Evolutionary conservation across 352 stramenopile genomes (phyloP).

Genomic region (Pythium apleroticum): DNA sequence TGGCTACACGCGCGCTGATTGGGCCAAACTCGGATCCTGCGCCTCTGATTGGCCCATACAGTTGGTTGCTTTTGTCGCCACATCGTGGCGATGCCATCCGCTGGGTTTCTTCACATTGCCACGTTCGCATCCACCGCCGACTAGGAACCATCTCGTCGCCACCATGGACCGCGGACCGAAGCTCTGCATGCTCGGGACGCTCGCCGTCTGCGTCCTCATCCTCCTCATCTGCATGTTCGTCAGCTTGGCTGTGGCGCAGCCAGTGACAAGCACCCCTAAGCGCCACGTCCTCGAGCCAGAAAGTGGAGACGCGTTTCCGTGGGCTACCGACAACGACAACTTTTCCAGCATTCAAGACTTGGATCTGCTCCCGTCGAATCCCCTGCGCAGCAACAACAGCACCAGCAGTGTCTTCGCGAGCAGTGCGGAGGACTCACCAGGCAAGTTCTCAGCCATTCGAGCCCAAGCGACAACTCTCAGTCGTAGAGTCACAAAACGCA

Average conservation of each 20-base stretch:
- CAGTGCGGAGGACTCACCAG: too few species aligned
- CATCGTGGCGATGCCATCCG: not conserved
- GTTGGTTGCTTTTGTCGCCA: not conserved
- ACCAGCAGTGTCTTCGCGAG: too few species aligned
- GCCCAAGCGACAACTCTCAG: too few species aligned
- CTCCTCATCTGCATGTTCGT: not conserved
- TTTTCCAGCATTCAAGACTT: too few species aligned
- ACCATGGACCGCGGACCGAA: not conserved
- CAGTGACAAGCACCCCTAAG: not conserved
- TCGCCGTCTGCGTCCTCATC: not conserved
- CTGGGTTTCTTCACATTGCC: too few species aligned
- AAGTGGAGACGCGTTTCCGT: not conserved
- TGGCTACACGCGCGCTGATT: constrained; percentile 1
- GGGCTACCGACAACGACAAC: not conserved
- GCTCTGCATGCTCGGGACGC: not conserved
- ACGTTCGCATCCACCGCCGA: too few species aligned
- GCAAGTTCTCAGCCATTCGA: too few species aligned
- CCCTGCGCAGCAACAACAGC: too few species aligned
- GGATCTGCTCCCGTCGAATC: too few species aligned
- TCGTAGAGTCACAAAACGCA: too few species aligned
- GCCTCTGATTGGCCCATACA: not conserved
- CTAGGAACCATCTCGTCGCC: not conserved
- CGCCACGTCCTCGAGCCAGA: not conserved
- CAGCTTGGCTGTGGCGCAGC: not conserved
- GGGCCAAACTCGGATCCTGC: not conserved